Percentiles rank a stretch among this genome's conserved stretches.
These are phyloP conservation scores for Hortiboletus rubellus DNA, from an alignment of 1,284 basidiomycete genomes.

Conservation along the genomic window DNA sequence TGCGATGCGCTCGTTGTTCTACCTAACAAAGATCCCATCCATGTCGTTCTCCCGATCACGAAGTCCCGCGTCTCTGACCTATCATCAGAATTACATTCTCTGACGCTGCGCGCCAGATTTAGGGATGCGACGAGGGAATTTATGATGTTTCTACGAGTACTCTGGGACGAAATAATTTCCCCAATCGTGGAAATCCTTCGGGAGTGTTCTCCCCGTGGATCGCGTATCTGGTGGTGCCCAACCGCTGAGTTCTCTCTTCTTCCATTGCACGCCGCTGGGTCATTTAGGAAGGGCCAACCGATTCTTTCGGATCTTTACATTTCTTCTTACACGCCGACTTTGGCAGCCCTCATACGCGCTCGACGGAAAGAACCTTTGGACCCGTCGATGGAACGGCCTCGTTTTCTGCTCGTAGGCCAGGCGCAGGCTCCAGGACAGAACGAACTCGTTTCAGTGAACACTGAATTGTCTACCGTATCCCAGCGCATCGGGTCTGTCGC, in stretches of 20 bases:
- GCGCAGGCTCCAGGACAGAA: neutral
- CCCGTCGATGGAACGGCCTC: neutral
- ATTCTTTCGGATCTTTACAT: slow-evolving; percentile 31
- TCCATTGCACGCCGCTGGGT: slow-evolving; percentile 29
- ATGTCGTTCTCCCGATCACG: neutral
- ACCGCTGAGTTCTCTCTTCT: slow-evolving; percentile 18
- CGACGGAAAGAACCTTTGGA: too few species aligned
- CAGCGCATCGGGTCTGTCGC: neutral
- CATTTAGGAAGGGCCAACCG: neutral
- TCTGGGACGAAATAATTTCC: neutral
- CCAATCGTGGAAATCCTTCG: neutral
- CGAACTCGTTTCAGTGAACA: neutral
- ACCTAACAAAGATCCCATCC: neutral
- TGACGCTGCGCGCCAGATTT: neutral
- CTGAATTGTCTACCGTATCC: neutral
- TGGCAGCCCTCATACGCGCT: slow-evolving; percentile 24
- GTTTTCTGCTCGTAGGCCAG: neutral
- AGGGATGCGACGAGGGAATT: neutral
- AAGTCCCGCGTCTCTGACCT: neutral
- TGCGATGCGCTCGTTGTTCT: slow-evolving; percentile 19
- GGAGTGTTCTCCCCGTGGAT: neutral
- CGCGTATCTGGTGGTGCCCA: slow-evolving; percentile 43
- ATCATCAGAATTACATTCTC: neutral
- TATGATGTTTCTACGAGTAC: neutral
- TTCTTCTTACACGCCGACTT: slow-evolving; percentile 37